Evolutionary conservation across 23 red algal species (phyloP).

Genomic region (Gracilariopsis chorda): DNA sequence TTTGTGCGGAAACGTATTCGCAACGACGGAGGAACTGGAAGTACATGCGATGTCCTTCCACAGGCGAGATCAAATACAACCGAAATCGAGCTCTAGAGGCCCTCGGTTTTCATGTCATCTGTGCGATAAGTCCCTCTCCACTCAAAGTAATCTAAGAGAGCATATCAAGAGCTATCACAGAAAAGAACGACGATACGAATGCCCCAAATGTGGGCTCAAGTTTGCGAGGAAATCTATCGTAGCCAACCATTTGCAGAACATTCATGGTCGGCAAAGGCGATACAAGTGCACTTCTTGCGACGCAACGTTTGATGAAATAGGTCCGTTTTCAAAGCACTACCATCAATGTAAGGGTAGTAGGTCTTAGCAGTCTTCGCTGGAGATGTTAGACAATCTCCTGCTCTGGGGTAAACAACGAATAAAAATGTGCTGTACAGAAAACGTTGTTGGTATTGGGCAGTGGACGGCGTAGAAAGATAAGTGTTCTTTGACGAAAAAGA

Average conservation of each 20-base stretch:
- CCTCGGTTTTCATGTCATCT: not conserved
- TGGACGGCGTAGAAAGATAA: too few relatives aligned
- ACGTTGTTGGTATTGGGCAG: too few relatives aligned
- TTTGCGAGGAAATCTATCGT: not conserved
- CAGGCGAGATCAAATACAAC: too few relatives aligned
- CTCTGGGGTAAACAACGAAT: too few relatives aligned
- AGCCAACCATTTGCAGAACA: not conserved
- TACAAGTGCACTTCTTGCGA: not conserved
- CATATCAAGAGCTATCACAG: not conserved
- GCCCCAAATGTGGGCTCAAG: slow-evolving; percentile 12
- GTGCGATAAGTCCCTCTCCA: not conserved
- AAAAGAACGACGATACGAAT: not conserved
- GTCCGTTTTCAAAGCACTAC: not conserved
- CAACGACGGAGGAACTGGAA: too few relatives aligned
- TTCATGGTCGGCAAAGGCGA: not conserved
- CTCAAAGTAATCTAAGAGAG: not conserved
- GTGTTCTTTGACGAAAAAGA: too few relatives aligned
- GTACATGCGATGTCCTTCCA: too few relatives aligned
- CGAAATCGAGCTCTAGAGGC: not conserved
- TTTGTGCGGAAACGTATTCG: too few relatives aligned
- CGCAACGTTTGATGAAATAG: not conserved
- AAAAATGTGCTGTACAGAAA: too few relatives aligned
- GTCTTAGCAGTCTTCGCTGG: not conserved
- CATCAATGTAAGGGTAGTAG: not conserved
- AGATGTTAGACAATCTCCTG: too few relatives aligned